Conservation (phyloP, 305 asterid genomes). For the Rubia balearica region DNA sequence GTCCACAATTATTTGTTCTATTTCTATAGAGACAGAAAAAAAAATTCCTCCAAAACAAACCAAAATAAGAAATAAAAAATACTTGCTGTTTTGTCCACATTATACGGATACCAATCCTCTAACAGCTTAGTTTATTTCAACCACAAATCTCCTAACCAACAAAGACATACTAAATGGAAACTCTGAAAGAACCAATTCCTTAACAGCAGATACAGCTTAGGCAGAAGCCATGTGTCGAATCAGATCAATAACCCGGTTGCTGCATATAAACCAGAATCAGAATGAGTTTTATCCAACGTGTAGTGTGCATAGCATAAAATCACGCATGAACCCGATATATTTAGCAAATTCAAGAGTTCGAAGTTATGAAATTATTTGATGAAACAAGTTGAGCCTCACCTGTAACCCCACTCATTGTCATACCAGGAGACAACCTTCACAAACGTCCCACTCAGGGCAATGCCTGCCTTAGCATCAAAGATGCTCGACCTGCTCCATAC, state of each 20-base stretch:
- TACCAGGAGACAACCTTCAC: slow-evolving; percentile 81
- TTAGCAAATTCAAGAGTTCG: background rate
- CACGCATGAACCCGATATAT: background rate
- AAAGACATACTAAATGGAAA: background rate
- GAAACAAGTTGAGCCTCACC: slow-evolving; percentile 27
- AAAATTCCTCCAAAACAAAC: background rate
- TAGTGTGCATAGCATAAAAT: too few species aligned
- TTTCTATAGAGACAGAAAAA: too few species aligned
- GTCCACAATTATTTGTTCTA: background rate
- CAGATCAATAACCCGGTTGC: slow-evolving; percentile 69
- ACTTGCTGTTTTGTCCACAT: background rate
- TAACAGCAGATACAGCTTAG: slow-evolving; percentile 2
- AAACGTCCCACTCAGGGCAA: slow-evolving; percentile 62
- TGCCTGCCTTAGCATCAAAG: slow-evolving; percentile 83
- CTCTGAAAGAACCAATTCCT: background rate
- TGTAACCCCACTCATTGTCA: slow-evolving; percentile 91
- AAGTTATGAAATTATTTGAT: too few species aligned
- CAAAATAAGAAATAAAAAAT: background rate
- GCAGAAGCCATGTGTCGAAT: slow-evolving; percentile 64
- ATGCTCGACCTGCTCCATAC: slow-evolving; percentile 60
- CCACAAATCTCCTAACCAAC: background rate
- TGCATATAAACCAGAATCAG: slow-evolving; percentile 21
- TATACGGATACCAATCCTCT: background rate
- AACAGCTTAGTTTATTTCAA: slow-evolving; percentile 10
- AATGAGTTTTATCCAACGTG: background rate